phyloP scores from a whole-genome alignment of 495 filamentous ascomycete genomes.

The Cercophora samala region DNA sequence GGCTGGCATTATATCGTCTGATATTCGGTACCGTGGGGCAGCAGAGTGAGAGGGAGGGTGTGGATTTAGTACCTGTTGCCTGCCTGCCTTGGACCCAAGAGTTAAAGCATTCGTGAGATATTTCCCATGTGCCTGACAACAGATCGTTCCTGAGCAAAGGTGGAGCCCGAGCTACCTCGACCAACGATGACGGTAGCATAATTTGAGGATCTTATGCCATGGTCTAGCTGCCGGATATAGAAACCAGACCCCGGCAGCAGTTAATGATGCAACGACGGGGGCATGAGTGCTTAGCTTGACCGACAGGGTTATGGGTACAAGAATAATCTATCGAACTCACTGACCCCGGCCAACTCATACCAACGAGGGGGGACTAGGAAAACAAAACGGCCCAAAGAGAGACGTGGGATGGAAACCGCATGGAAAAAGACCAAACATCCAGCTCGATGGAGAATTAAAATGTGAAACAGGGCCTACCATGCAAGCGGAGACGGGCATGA shows the following conservation, averaged over 20 bases:
- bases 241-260: constrained; percentile 45
- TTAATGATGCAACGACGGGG: constrained; percentile 49
- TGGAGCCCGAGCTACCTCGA: constrained; percentile 44
- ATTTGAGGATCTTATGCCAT: constrained; percentile 58
- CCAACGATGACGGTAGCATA: constrained; percentile 53
- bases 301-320: constrained; percentile 25
- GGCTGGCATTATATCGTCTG: constrained; percentile 50
- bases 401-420: constrained; percentile 41
- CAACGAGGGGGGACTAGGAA: constrained; percentile 37
- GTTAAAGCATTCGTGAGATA: constrained; percentile 45
- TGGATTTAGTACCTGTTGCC: constrained; percentile 39
- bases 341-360: constrained; percentile 39
- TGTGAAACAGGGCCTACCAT: constrained; percentile 50
- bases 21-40: constrained; percentile 45
- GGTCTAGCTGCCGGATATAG: constrained; percentile 51
- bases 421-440: constrained; percentile 46
- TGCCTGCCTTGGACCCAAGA: constrained; percentile 35
- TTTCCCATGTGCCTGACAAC: constrained; percentile 48
- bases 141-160: constrained; percentile 47
- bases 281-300: constrained; percentile 41
- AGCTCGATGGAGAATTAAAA: constrained; percentile 42
- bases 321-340: constrained; percentile 31
- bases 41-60: constrained; percentile 32
- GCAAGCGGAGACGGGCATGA: constrained; percentile 47
- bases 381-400: constrained; percentile 34